Evolutionary conservation across 768 basidiomycete species (phyloP).

Genomic region (Lactarius quietus): DNA sequence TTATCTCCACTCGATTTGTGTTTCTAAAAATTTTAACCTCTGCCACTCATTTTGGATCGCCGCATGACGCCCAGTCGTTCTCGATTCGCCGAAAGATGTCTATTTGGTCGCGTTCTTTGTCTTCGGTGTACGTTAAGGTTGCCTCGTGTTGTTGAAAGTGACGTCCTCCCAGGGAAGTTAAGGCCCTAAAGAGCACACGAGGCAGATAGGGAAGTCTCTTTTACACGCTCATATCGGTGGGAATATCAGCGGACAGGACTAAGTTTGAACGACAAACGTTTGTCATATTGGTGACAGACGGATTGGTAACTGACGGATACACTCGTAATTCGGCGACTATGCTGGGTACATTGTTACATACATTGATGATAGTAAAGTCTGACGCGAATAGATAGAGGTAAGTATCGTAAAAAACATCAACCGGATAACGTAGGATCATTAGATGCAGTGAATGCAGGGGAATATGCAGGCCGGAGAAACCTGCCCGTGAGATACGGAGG

Average conservation of each 20-base stretch:
- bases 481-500: background rate
- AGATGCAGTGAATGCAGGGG: background rate
- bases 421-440: slow-evolving; percentile 16
- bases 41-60: slow-evolving; percentile 7
- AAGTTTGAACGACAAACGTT: background rate
- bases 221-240: slow-evolving; percentile 25
- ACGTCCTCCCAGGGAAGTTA: slow-evolving; percentile 18
- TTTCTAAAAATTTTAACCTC: slow-evolving; percentile 14
- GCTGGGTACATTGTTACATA: slow-evolving; percentile 20
- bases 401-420: slow-evolving; percentile 17
- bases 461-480: background rate
- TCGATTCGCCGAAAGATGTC: slow-evolving; percentile 16
- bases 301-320: slow-evolving; percentile 8
- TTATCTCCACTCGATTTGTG: background rate
- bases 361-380: background rate
- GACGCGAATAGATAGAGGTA: slow-evolving; percentile 15
- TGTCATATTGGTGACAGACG: slow-evolving; percentile 6
- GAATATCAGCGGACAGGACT: slow-evolving; percentile 19
- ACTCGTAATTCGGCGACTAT: slow-evolving; percentile 18
- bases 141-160: slow-evolving; percentile 15
- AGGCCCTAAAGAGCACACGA: slow-evolving; percentile 16
- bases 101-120: slow-evolving; percentile 18
- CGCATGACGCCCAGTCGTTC: slow-evolving; percentile 17
- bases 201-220: slow-evolving; percentile 19
- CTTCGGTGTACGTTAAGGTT: slow-evolving; percentile 18